Evolutionary conservation across 352 stramenopile genomes (phyloP), one percentile per base, ranked within the genome.

Genomic region (Pythium vanterpoolii): DNA sequence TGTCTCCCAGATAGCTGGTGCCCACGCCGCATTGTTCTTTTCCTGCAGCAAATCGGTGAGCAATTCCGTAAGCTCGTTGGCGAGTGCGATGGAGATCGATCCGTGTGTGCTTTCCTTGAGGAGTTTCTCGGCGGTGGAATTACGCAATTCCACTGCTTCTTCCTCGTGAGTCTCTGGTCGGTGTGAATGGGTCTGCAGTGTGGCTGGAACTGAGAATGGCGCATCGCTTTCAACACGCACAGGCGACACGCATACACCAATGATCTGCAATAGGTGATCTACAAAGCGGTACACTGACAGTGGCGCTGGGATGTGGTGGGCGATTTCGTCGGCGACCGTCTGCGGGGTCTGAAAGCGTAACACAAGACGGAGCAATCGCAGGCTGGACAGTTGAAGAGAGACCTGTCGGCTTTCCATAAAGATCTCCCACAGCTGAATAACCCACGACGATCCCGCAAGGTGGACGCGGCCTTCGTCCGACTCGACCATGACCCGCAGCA

Each of bases 401-500:
- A 18, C 7, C n/a, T 66, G 19, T 1, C 44, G 24, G 21, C 38
- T 62, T 5, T 1, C 24, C 45, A 66, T 40, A n/a, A 66, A 52
- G 3, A 47, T 46, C 1, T 62, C 52, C 63, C 53, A 67, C 3
- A 71, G 58, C 7, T 67, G 58, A 14, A 2, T n/a, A 3, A 48
- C 52, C 64, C 64, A 71, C 1, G 52, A 56, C 10, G 54, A 27
- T 11, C 67, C 57, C 1, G 36, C 24, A 0, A 71, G 42, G 19
- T 71, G 58, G 11, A 57, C 39, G 11, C 39, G 57, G 5, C 64
- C 64, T 59, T 71, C 64, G 26, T 50, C 48, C 7, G 64, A 71
- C 14, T 59, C 56, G 10, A 54, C 31, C 27, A 70, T 31, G 1
- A 66, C 56, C 5, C 44, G 63, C 19, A 69, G 6, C 33, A 69